Base-by-base conservation (phyloP, 257 asterid species). In the Nicotiana otophora region DNA sequence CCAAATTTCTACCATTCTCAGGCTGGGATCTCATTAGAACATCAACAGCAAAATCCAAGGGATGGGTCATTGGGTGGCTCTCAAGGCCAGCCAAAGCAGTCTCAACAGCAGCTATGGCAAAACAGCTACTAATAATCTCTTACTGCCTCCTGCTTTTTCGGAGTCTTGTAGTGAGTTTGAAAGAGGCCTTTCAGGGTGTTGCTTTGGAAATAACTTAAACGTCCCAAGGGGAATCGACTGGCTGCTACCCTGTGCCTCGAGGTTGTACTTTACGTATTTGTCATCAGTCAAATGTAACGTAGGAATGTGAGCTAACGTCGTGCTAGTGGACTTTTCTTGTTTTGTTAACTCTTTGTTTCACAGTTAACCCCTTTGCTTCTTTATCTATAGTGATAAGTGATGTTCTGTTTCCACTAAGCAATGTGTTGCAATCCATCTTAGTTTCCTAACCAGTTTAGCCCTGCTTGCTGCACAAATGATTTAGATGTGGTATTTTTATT, bases 21-120 rank as follows among this genome's bases (percentile, higher is more conserved):
- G 84, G 77, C 90, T 10, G 92, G 97, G 31, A 80, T 88, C 34
- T 90, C 95, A 20, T 83, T 91, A 12, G 97, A 92, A 14, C 94
- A 90, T 53, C 90, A 91, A 81, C 96, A 90, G 88, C 95, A 86
- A 69, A 90, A 89, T 77, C 84, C 88, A 0, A 88, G 97, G 87
- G 98, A 94, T n/a, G 95, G 90, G 14, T 88, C 90, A 1, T 88
- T 87, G 10, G 89, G 89, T 4, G 89, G 89, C 34, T 84, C 94
- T 0, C 98, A 92, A 84, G 92, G 91, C 74, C 98, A 93, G 89
- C 94, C 92, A 9, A 91, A 93, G 85, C 99, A 86, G 76, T 89
- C 95, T 84, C 98, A 96, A 81, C 92, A 87, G 84, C 34, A 87
- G 84, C 34, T 93, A 26, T 94, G 98, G 98, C 98, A 91, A 88